Percentiles rank a stretch among this genome's conserved stretches.
phyloP scores from a whole-genome alignment of 495 filamentous ascomycete species.

The Aspergillus sclerotioniger region DNA sequence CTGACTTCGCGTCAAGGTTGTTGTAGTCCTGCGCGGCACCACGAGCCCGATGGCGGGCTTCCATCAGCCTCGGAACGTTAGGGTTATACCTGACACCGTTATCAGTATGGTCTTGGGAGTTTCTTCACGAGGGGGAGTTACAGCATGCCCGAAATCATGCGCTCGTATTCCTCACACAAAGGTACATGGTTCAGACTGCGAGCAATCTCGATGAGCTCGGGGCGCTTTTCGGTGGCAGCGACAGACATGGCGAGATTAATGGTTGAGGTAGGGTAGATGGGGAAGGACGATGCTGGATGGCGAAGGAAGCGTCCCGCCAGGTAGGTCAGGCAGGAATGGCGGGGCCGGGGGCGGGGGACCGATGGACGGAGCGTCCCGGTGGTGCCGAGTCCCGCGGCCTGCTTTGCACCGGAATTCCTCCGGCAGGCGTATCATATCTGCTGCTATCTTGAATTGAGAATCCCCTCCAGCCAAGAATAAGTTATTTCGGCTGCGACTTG shows the following conservation, averaged over 20 bases:
- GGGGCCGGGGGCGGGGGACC: too few relatives aligned
- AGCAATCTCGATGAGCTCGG: slow-evolving; percentile 45
- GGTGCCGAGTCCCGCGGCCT: too few relatives aligned
- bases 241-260: neutral
- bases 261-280: neutral
- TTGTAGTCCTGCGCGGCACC: slow-evolving; percentile 47
- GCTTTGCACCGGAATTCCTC: neutral
- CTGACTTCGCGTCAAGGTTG: slow-evolving; percentile 39
- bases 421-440: neutral
- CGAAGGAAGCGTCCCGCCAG: too few relatives aligned
- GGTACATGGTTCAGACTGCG: slow-evolving; percentile 35
- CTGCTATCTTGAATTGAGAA: neutral
- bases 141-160: slow-evolving; percentile 54
- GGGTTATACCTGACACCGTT: slow-evolving; percentile 39
- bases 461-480: too few relatives aligned
- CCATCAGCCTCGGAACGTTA: slow-evolving; percentile 34
- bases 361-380: too few relatives aligned
- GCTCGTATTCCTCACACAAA: slow-evolving; percentile 46
- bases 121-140: slow-evolving; percentile 25
- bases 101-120: too few relatives aligned
- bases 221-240: slow-evolving; percentile 41
- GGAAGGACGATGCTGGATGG: too few relatives aligned
- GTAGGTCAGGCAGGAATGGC: too few relatives aligned
- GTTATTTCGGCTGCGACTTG: too few relatives aligned
- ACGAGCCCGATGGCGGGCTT: slow-evolving; percentile 47